Conservation (phyloP, 345 rosid genomes). For the Ceriops zippeliana region DNA sequence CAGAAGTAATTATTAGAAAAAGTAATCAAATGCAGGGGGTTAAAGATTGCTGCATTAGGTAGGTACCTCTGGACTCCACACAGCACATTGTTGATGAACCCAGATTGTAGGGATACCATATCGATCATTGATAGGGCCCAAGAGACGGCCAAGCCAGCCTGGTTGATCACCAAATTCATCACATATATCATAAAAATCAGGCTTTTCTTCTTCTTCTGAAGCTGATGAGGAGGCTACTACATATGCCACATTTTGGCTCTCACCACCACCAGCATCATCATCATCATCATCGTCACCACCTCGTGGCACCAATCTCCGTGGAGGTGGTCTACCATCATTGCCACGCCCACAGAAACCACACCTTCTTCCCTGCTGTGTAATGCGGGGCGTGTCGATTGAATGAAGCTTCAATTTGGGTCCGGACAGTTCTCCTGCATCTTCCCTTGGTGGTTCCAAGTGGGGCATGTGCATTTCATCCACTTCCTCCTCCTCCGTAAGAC, state of each 20-base stretch:
- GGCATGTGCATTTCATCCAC: constrained; percentile 33
- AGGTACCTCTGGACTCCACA: constrained; percentile 96
- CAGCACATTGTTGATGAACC: constrained; percentile 99
- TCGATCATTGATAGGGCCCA: constrained; percentile 93
- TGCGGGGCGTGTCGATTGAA: constrained; percentile 36
- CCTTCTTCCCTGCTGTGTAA: constrained; percentile 65
- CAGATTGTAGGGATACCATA: constrained; percentile 94
- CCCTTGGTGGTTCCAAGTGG: constrained; percentile 24
- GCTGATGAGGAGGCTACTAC: constrained; percentile 62
- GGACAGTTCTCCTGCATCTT: constrained; percentile 17
- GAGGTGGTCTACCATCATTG: constrained; percentile 76
- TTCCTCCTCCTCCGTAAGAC: constrained; percentile 29
- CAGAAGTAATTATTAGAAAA: too few relatives aligned
- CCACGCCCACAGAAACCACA: constrained; percentile 95
- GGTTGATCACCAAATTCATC: constrained; percentile 97
- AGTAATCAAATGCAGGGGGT: too few relatives aligned
- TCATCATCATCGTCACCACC: too few relatives aligned
- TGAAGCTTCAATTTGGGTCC: constrained; percentile 20
- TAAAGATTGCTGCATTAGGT: too few relatives aligned
- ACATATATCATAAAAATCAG: constrained; percentile 32
- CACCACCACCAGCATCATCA: constrained; percentile 38
- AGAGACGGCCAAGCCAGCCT: constrained; percentile 91
- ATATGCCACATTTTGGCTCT: constrained; percentile 69
- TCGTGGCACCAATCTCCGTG: constrained; percentile 55
- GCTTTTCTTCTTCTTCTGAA: constrained; percentile 46